Evolutionary conservation across 805 yeast species (phyloP), one percentile per base, ranked within the genome.

Genomic region (Pichia scutulata): DNA sequence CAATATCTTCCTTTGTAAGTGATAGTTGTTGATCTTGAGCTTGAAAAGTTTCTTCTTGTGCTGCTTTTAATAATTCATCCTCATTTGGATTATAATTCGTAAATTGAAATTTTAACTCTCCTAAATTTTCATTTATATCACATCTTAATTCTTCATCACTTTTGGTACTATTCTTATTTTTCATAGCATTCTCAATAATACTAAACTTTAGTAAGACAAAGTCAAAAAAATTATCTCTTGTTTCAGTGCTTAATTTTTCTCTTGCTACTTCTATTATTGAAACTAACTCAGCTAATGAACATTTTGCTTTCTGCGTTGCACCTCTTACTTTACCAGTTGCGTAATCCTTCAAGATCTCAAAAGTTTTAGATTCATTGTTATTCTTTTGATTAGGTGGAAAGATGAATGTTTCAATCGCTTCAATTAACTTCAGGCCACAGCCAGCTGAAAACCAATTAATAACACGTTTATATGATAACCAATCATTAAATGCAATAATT

Each of bases 371-470:
- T 16, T 30, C 48, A 14, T 14, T 7, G 13, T 22, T 21, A 14
- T 16, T 39, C 10, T 19, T 23, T 19, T 19, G 6, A 12, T 28
- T 23, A 1, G 40, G 10, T 48, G 44, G 30, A 21, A 47, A 48
- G 14, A 53, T 37, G 12, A 40, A 39, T 1, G 49, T 41, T 48
- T 63, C 65, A 12, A 65, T 53, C 14, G 48, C 43, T n/a, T 43
- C 43, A 36, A 60, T 43, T 0, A 84, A 68, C 36, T 75, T 74
- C 1, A 69, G 72, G 0, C 97, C 97, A 10, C 89, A 60, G 0
- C 93, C 90, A 50, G 83, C 67, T 37, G 80, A 71, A 1, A 90
- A 92, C 47, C 70, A 71, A 43, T 77, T 75, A 25, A 89, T 54
- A 1, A 84, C 72, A 33, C 88, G 67, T 33, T 77, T 55, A 33